Base-by-base conservation (phyloP, 331 rosid species). In the Rosa hybrid region DNA sequence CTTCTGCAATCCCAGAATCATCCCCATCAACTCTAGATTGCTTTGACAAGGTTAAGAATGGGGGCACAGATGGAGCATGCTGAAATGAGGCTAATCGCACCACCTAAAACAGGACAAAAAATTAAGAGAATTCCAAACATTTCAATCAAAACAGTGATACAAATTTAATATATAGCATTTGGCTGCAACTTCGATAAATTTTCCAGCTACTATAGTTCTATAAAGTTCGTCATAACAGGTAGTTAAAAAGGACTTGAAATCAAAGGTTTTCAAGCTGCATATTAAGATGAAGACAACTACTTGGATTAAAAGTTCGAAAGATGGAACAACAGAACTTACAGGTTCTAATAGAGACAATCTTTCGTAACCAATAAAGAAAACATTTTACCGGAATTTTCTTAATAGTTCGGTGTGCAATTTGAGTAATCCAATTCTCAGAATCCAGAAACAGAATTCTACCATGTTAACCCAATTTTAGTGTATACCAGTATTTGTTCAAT, bases 31-130 rank as follows among this genome's bases (percentile, higher is more conserved):
- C 91, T 88, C 78, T 90, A 83, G 96, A 87, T 70, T 91, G 98
- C 85, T 84, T 96, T 34, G 94, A 97, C 87, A 89, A 76, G 5
- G 94, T 38, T 75, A 96, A 74, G 87, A 91, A 93, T 65, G 99
- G 98, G 56, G 99, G 99, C 79, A 93, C 97, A 20, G 99, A 93
- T 78, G 98, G 97, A 81, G 99, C 88, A 81, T 93, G 98, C 93
- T 96, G 99, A 87, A 93, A 96, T 88, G 99, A 96, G 84, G 99
- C 99, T 85, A 96, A 83, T 59, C 98, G 93, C 80, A 93, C 98
- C 86, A 96, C 99, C 99, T 96, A 76, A 76, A 75, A 80, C 68
- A 23, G 50, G 62, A 46, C 50, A 39, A 21, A n/a, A 30, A 44
- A 46, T 42, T 13, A 25, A 71, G 14, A n/a, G 50, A 77, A 27